Conservation (phyloP, 1,284 basidiomycete genomes). For the Ceratorhiza oryzae-sativae region DNA sequence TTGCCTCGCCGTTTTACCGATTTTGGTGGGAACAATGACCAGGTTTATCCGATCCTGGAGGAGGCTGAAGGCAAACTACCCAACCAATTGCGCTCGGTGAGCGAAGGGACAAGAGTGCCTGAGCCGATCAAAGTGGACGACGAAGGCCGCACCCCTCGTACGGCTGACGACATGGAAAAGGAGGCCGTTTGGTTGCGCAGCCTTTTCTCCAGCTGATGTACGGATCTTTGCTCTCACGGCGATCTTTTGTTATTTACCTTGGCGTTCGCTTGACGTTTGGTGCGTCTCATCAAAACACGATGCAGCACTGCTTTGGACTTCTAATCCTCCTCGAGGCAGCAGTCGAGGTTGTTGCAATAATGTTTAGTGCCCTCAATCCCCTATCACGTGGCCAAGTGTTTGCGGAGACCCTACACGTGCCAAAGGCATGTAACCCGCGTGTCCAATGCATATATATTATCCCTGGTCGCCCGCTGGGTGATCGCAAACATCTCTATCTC, state of each 20-base stretch:
- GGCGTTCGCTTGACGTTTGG: background rate
- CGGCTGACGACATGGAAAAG: slow-evolving; percentile 74
- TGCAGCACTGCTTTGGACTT: slow-evolving; percentile 3
- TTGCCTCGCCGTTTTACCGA: slow-evolving; percentile 73
- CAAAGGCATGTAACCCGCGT: slow-evolving; percentile 21
- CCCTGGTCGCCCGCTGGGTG: background rate
- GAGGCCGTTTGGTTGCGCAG: slow-evolving; percentile 72
- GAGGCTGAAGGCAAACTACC: slow-evolving; percentile 60
- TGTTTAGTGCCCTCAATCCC: slow-evolving; percentile 16
- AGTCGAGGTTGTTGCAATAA: background rate
- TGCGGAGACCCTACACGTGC: slow-evolving; percentile 23
- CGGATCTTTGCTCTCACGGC: background rate
- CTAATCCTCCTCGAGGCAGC: slow-evolving; percentile 25
- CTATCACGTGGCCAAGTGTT: slow-evolving; percentile 17
- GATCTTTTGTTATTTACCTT: background rate
- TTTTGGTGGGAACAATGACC: slow-evolving; percentile 70
- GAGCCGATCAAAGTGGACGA: slow-evolving; percentile 62
- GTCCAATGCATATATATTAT: slow-evolving; percentile 23
- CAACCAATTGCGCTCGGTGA: slow-evolving; percentile 37
- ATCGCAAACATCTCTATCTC: background rate
- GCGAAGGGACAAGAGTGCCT: slow-evolving; percentile 39
- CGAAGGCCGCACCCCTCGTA: slow-evolving; percentile 70
- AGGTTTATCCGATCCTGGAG: slow-evolving; percentile 81
- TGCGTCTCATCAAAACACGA: slow-evolving; percentile 1
- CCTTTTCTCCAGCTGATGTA: slow-evolving; percentile 55